phyloP scores from a whole-genome alignment of 495 filamentous ascomycete species.

The Penicillium paxilli region DNA sequence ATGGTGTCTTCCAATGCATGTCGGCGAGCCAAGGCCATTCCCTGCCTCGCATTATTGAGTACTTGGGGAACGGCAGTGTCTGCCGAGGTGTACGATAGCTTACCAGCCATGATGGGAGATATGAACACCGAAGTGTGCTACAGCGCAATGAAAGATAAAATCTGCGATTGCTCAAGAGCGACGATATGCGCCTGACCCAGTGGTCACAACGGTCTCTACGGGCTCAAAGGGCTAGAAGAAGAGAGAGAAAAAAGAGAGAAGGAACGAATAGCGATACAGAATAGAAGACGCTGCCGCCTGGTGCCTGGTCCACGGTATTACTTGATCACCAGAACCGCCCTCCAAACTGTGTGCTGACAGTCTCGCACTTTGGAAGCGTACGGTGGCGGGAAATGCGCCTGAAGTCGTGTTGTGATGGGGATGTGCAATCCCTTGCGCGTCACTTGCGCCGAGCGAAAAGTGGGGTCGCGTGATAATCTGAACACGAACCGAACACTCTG shows the following conservation, averaged over 20 bases:
- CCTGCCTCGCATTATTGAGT: constrained; percentile 5
- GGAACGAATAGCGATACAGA: constrained; percentile 42
- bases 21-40: neutral
- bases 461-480: constrained; percentile 36
- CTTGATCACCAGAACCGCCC: constrained; percentile 29
- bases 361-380: constrained; percentile 1
- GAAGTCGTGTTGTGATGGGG: constrained; percentile 15
- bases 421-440: constrained; percentile 29
- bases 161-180: constrained; percentile 15
- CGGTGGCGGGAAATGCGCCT: constrained; percentile 16
- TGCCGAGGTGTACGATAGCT: constrained; percentile 38
- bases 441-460: constrained; percentile 28
- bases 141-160: constrained; percentile 31
- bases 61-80: constrained; percentile 6
- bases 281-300: constrained; percentile 35
- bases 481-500: constrained; percentile 1
- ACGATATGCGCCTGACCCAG: constrained; percentile 29
- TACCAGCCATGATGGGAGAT: constrained; percentile 47
- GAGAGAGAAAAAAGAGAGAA: constrained; percentile 12
- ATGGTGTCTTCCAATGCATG: constrained; percentile 7
- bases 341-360: constrained; percentile 21
- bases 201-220: constrained; percentile 41
- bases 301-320: constrained; percentile 39
- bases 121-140: constrained; percentile 34
- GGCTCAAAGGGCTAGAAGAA: constrained; percentile 34